Percentiles rank a stretch among this genome's conserved stretches.
Evolutionary conservation across 176 grass and related monocot genomes (phyloP).

Genomic region (Rhynchospora tenuis): DNA sequence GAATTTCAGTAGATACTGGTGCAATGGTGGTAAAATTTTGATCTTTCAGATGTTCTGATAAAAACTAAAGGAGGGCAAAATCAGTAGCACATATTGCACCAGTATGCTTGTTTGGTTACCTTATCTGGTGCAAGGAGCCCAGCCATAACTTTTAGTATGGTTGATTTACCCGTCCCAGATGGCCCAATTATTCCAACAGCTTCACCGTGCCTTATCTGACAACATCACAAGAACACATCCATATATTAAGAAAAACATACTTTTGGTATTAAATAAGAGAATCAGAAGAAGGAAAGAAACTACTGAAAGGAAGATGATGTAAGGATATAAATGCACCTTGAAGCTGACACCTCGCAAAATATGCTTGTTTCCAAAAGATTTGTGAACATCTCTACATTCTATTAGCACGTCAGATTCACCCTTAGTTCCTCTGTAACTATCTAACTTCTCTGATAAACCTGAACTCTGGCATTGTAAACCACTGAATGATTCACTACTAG

Average conservation of each 20-base stretch:
- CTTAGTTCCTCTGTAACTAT: conserved; percentile 26
- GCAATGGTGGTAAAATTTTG: not conserved
- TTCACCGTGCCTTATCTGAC: conserved; percentile 92
- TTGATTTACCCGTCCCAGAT: conserved; percentile 94
- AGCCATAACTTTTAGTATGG: conserved; percentile 95
- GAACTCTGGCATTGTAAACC: conserved; percentile 36
- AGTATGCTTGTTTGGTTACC: conserved; percentile 30
- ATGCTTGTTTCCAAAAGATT: conserved; percentile 84
- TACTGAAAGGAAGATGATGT: not conserved
- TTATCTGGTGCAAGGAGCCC: conserved; percentile 77
- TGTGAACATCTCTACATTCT: conserved; percentile 89
- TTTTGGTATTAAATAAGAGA: not conserved
- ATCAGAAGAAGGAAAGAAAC: not conserved
- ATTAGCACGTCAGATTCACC: conserved; percentile 59
- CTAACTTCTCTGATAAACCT: conserved; percentile 37
- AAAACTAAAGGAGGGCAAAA: not conserved
- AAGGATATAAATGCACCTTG: conserved; percentile 50
- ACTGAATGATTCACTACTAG: not conserved
- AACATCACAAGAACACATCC: not conserved
- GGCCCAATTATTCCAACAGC: conserved; percentile 97
- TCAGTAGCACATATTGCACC: not conserved
- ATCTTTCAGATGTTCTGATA: not conserved
- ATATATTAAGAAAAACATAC: not conserved
- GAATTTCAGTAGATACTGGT: not conserved
- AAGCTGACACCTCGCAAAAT: conserved; percentile 84